phyloP scores from a whole-genome alignment of 106 monocot species.

The Vanilla planifolia region DNA sequence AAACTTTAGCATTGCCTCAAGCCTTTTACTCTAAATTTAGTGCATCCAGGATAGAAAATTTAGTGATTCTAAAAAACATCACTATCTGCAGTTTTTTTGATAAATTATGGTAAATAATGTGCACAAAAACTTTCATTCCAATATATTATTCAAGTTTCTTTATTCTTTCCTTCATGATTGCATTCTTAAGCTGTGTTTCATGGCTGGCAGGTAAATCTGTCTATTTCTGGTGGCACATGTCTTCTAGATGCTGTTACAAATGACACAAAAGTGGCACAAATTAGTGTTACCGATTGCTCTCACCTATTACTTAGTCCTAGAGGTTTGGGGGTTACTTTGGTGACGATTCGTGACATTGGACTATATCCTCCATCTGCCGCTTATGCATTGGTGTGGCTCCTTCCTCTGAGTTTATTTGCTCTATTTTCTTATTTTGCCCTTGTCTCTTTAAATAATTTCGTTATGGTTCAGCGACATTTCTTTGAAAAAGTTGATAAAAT shows the following conservation, averaged over 20 bases:
- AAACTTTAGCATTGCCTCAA: too few species aligned
- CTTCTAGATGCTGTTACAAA: constrained; percentile 61
- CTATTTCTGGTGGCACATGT: constrained; percentile 83
- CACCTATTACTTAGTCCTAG: constrained; percentile 49
- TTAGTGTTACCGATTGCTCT: constrained; percentile 54
- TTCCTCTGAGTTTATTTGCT: neutral
- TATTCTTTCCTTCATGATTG: neutral
- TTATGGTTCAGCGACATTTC: too few species aligned
- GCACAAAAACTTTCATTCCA: too few species aligned
- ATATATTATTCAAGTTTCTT: neutral
- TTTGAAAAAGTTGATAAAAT: too few species aligned
- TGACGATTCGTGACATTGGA: constrained; percentile 82
- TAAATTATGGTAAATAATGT: neutral
- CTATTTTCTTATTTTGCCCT: too few species aligned
- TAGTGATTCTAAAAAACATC: neutral
- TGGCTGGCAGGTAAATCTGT: constrained; percentile 58
- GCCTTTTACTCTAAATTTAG: too few species aligned
- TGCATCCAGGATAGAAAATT: too few species aligned
- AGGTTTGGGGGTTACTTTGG: constrained; percentile 64
- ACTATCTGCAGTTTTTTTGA: neutral
- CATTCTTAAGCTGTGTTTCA: neutral
- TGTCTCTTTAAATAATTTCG: too few species aligned
- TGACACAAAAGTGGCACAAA: constrained; percentile 63
- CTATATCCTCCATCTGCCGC: constrained; percentile 75
- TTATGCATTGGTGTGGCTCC: constrained; percentile 48